Base-by-base conservation (phyloP, 495 filamentous ascomycete genomes). In the Neurospora tetrasperma region DNA sequence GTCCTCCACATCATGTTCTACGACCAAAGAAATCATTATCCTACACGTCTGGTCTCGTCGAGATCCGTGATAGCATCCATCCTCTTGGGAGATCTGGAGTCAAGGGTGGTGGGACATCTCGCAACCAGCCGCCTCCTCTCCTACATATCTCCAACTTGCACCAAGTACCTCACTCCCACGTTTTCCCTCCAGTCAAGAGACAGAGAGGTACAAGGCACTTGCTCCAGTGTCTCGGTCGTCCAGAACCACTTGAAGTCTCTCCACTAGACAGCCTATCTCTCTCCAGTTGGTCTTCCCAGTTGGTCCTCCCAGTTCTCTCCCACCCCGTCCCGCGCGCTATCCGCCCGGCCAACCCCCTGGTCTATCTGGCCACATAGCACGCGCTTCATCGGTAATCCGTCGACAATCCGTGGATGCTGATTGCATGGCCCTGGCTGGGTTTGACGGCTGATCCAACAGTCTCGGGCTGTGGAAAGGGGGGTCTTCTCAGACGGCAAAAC, bases 181-280 rank as follows among this genome's bases (percentile, higher is more conserved):
- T 74, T 71, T 74, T 71, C 69, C 69, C 59, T 73, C 72, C 69
- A 73, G 69, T 73, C 42, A 71, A 23, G 72, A 73, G 7, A 48
- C 23, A 16, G 42, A 71, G 31, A 59, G 16, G 18, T 27, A 66
- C 54, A 66, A 66, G 54, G 54, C 54, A 66, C 27, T 6, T 18
- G 20, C 11, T 59, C 14, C 48, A 42, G 35, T 42, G 23, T 38
- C 66, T 54, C 71, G 35, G 18, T n/a, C 7, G 16, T 18, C 42
- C 42, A 43, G 44, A 20, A 46, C 44, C 44, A 46, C 44, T 46
- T 54, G 48, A 62, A 7, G 54, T 31, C 54, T 62, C 48, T 62
- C 54, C 54, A 62, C 54, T 62, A 62, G 23, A 62, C 23, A 31
- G 43, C 41, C 43, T 31, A 43, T 48, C 41, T 71, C 41, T 71